Base-by-base conservation (phyloP, 495 filamentous ascomycete genomes). In the Aspergillus diversus region DNA sequence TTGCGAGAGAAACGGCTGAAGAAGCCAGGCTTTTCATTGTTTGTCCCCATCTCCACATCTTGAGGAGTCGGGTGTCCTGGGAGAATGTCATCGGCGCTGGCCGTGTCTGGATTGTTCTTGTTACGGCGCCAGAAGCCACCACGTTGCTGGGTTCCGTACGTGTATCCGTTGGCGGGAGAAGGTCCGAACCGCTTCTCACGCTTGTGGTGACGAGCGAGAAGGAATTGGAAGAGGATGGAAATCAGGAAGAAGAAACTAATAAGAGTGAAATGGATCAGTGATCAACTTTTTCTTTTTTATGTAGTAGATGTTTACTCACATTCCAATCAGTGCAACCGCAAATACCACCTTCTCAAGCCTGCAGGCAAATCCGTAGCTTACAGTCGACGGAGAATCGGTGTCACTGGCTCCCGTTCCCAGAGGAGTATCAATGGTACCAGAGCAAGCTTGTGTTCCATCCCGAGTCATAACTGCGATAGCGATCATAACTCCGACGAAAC, bases 121-220 rank as follows among this genome's bases (percentile, higher is more conserved):
- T 76, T 82, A 64, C 75, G 76, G 59, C 75, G 75, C 80, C 82
- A 87, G 75, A 85, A 82, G 46, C 65, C 66, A 37, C 73, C 71
- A 39, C 77, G 71, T 63, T 81, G 81, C 63, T 81, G 81, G 56
- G 77, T 85, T 56, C 90, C 92, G 33, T 83, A 86, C 17, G 90
- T 92, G 79, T 93, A 93, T 71, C 85, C 81, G 81, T 93, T 94
- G 55, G 83, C 80, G 7, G 91, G 90, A 63, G 85, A 83, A 31
- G 92, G 91, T 42, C 90, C 91, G 78, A 87, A 92, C 54, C 89
- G 86, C 75, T 89, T 89, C 79, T 95, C 90, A 69, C 88, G 88
- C 69, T 87, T 84, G 77, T 89, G 89, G 73, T 91, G 80, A 60
- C 88, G 87, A 67, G 83, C 83, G 15, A 92, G 81, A 17, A 82